These are phyloP conservation scores for Globisporangium parvum DNA, from an alignment of 352 stramenopile species.

Conservation along the genomic window DNA sequence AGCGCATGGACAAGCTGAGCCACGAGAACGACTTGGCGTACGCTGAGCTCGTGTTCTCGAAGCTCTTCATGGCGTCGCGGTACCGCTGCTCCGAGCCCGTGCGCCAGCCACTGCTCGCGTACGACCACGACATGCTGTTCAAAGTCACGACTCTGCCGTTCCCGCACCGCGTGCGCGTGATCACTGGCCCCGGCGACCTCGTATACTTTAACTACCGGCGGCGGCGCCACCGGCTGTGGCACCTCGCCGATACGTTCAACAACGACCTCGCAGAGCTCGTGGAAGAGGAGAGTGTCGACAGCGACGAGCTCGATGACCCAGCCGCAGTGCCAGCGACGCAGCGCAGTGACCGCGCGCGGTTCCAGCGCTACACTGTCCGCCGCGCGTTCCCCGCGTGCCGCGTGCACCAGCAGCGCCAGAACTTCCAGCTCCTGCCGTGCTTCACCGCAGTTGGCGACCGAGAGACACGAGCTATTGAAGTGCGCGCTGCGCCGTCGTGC, in stretches of 20 bases:
- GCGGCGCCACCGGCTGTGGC: conserved; percentile 14
- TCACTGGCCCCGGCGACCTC: conserved; percentile 15
- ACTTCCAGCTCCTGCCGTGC: conserved; percentile 19
- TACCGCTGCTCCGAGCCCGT: conserved; percentile 19
- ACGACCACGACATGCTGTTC: conserved; percentile 24
- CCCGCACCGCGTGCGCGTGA: conserved; percentile 11
- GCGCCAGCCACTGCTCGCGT: conserved; percentile 19
- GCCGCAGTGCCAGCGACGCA: not conserved
- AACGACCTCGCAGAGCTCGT: conserved; percentile 18
- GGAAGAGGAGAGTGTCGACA: conserved; percentile 3
- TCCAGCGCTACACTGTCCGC: conserved; percentile 14
- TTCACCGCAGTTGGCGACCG: conserved; percentile 13
- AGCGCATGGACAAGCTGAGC: conserved; percentile 6
- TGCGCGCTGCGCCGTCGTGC: conserved; percentile 14
- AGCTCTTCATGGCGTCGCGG: conserved; percentile 15
- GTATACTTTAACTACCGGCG: conserved; percentile 14
- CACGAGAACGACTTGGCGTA: conserved; percentile 19
- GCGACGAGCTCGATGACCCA: not conserved
- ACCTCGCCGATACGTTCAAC: conserved; percentile 15
- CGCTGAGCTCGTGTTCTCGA: conserved; percentile 18
- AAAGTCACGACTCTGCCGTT: conserved; percentile 13
- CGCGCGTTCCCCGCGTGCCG: conserved; percentile 21
- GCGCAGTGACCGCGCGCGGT: conserved; percentile 1
- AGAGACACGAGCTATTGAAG: conserved; percentile 6
- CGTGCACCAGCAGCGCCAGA: conserved; percentile 18